These are phyloP conservation scores for Crithidia fasciculata DNA, from an alignment of 208 protist genomes.

Conservation along the genomic window DNA sequence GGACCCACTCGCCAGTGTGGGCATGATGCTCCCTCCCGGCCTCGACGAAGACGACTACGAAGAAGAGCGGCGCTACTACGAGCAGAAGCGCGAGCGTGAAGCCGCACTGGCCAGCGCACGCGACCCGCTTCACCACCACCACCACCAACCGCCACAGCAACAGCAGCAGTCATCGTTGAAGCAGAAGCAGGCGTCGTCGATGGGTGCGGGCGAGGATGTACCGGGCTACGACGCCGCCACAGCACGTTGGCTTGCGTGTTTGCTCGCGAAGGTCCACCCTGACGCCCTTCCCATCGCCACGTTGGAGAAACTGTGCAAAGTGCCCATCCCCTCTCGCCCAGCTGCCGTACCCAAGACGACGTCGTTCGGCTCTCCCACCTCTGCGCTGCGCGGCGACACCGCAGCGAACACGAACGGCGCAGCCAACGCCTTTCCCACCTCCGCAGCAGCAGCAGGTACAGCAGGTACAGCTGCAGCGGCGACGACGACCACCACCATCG, in stretches of 20 bases:
- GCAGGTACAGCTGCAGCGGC: background rate
- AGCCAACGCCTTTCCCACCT: background rate
- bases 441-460: background rate
- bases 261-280: constrained; percentile 53
- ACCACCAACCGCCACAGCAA: background rate
- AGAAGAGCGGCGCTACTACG: constrained; percentile 34
- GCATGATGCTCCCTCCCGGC: constrained; percentile 47
- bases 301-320: constrained; percentile 32
- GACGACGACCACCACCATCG: too few species aligned
- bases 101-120: background rate
- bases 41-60: constrained; percentile 64
- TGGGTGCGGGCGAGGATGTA: background rate
- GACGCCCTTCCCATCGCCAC: constrained; percentile 55
- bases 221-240: constrained; percentile 28
- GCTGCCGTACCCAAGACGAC: background rate
- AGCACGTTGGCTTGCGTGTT: constrained; percentile 30
- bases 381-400: background rate
- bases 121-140: background rate
- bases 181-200: background rate
- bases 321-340: constrained; percentile 9
- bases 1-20: constrained; percentile 14
- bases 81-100: constrained; percentile 20
- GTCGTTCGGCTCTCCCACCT: constrained; percentile 2
- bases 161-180: background rate
- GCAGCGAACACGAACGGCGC: background rate